phyloP scores from a whole-genome alignment of 305 asterid genomes.

The Fraxinus velutina region DNA sequence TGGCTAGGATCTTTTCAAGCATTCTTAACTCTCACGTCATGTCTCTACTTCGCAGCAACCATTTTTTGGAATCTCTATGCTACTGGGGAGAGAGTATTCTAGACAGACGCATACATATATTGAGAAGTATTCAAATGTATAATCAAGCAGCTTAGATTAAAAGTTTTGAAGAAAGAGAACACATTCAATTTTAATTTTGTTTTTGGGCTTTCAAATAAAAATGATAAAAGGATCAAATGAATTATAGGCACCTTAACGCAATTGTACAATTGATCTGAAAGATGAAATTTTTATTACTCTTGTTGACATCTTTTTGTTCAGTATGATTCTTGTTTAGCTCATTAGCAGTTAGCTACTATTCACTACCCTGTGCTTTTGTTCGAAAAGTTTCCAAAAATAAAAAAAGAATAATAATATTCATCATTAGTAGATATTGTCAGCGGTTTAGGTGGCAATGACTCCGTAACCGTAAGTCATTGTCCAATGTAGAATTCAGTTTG shows the following conservation, averaged over 20 bases:
- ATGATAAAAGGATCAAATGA: neutral
- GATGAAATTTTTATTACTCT: neutral
- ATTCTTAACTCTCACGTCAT: slow-evolving; percentile 75
- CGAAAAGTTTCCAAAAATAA: no score
- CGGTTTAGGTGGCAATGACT: neutral
- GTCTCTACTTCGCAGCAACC: slow-evolving; percentile 71
- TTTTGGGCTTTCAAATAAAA: neutral
- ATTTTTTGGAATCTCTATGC: slow-evolving; percentile 81
- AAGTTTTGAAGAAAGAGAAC: neutral
- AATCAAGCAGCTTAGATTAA: neutral
- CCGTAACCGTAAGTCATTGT: neutral
- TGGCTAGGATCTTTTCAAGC: slow-evolving; percentile 96
- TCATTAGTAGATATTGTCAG: neutral
- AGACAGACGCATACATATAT: slow-evolving; percentile 19
- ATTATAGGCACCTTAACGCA: neutral
- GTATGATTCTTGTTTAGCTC: neutral
- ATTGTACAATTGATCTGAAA: neutral
- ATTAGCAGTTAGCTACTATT: neutral
- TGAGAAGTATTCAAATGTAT: neutral
- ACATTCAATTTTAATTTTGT: neutral
- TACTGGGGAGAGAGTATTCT: slow-evolving; percentile 84
- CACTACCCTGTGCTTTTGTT: neutral
- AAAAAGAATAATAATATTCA: neutral
- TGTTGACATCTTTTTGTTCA: neutral
- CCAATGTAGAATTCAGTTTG: neutral